Evolutionary conservation across 257 asterid genomes (phyloP).

Genomic region (Capsicum baccatum): DNA sequence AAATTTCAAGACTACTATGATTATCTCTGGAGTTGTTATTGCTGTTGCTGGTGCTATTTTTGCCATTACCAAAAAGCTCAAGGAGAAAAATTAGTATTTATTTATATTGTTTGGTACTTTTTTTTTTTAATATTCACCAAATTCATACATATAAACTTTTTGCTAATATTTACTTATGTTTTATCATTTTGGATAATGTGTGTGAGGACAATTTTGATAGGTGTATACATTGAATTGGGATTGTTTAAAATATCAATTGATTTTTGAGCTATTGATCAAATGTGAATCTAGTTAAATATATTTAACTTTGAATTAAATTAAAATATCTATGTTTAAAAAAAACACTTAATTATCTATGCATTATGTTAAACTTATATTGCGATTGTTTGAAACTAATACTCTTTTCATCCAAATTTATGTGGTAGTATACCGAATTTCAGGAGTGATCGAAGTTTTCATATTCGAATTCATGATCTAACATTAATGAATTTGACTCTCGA

Average conservation of each 20-base stretch:
- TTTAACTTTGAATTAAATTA: neutral
- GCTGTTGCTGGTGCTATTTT: slow-evolving; percentile 77
- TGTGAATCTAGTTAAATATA: neutral
- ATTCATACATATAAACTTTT: neutral
- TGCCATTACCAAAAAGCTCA: slow-evolving; percentile 70
- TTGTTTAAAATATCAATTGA: neutral
- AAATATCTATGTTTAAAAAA: too few relatives aligned
- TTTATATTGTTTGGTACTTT: neutral
- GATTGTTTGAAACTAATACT: too few relatives aligned
- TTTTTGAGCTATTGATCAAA: neutral
- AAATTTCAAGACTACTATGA: slow-evolving; percentile 56
- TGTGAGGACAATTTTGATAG: neutral
- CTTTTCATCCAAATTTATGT: too few relatives aligned
- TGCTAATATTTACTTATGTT: neutral
- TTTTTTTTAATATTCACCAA: neutral
- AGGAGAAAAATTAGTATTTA: slow-evolving; percentile 46
- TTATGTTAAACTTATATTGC: too few relatives aligned
- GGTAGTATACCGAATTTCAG: too few relatives aligned
- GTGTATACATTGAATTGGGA: neutral
- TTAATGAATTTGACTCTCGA: too few relatives aligned
- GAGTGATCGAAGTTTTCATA: too few relatives aligned
- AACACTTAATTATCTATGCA: too few relatives aligned
- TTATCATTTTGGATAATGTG: neutral
- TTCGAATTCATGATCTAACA: too few relatives aligned
- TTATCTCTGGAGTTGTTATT: slow-evolving; percentile 65